phyloP scores from a whole-genome alignment of 192 early-diverging fungal genomes.

The Neocallimastix lanati region DNA sequence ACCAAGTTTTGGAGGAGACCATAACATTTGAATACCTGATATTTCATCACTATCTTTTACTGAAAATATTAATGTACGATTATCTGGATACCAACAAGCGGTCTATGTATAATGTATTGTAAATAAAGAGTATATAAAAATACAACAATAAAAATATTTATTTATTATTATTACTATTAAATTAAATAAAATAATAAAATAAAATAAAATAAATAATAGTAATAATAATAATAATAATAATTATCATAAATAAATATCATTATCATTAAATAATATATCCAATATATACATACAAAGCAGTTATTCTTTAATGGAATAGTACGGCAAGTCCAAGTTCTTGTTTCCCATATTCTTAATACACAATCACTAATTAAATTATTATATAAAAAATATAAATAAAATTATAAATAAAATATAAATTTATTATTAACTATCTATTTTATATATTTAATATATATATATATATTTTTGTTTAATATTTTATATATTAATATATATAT shows the following conservation, averaged over 20 bases:
- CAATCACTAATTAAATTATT: conserved; percentile 1
- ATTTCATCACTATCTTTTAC: conserved; percentile 19
- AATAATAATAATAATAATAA: neutral
- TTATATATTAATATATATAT: too few species aligned
- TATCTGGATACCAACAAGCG: conserved; percentile 42
- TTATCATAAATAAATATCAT: neutral
- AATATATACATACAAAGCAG: conserved; percentile 9
- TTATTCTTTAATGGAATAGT: conserved; percentile 11
- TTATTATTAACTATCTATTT: too few species aligned
- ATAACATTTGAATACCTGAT: neutral
- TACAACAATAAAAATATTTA: too few species aligned
- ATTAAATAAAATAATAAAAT: too few species aligned
- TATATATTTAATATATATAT: neutral
- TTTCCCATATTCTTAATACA: conserved; percentile 25
- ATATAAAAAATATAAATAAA: too few species aligned
- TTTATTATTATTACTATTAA: too few species aligned
- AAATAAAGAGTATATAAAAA: too few species aligned
- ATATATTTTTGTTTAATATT: neutral
- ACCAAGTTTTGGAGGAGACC: neutral
- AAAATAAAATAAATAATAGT: neutral
- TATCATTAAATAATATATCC: too few species aligned
- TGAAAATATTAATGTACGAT: conserved; percentile 28
- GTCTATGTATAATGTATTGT: too few species aligned
- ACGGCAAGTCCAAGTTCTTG: conserved; percentile 16
- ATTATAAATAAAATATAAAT: too few species aligned